phyloP scores from a whole-genome alignment of 495 filamentous ascomycete genomes.

The Annulohypoxylon moriforme region DNA sequence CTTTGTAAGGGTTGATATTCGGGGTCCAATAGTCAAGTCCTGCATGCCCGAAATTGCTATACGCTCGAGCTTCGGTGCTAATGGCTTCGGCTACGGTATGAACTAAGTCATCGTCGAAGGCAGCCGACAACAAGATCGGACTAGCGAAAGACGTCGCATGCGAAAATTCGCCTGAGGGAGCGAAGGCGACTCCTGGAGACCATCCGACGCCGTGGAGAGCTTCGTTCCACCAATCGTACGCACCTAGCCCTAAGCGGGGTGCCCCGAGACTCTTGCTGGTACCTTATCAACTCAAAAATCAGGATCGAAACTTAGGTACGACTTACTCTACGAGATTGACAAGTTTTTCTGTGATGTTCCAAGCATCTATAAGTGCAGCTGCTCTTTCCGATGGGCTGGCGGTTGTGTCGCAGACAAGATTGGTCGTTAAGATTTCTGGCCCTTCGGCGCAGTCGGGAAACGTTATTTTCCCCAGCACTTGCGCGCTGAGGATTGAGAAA shows the following conservation, averaged over 20 bases:
- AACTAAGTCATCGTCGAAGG: conserved; percentile 63
- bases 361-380: conserved; percentile 53
- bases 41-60: conserved; percentile 68
- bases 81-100: conserved; percentile 57
- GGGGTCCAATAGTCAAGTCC: conserved; percentile 74
- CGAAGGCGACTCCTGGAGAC: conserved; percentile 50
- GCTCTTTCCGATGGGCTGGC: conserved; percentile 58
- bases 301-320: background rate
- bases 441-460: conserved; percentile 52
- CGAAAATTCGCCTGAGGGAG: conserved; percentile 51
- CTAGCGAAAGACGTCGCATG: conserved; percentile 62
- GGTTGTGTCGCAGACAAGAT: conserved; percentile 61
- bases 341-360: conserved; percentile 57
- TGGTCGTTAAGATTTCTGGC: conserved; percentile 47
- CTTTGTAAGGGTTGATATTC: conserved; percentile 74
- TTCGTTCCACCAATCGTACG: conserved; percentile 66
- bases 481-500: conserved; percentile 29
- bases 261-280: conserved; percentile 51
- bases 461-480: conserved; percentile 27
- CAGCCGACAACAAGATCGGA: conserved; percentile 57
- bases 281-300: conserved; percentile 30
- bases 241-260: conserved; percentile 53
- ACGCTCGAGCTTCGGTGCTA: conserved; percentile 73
- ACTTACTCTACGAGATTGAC: conserved; percentile 54
- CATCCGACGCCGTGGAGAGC: conserved; percentile 60